phyloP scores from a whole-genome alignment of 2,329 filamentous ascomycete genomes.

The Aureobasidium zeae region DNA sequence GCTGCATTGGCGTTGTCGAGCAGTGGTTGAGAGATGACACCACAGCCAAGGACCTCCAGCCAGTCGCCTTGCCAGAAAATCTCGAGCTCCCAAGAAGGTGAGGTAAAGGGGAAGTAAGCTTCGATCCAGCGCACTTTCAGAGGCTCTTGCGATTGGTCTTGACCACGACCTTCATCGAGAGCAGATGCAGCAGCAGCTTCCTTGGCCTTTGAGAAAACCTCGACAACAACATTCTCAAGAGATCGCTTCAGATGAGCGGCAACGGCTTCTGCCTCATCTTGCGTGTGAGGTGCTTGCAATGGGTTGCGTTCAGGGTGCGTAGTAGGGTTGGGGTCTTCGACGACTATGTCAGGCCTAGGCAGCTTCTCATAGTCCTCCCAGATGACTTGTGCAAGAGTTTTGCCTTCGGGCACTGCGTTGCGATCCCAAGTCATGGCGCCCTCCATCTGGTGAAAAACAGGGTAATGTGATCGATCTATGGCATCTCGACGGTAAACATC shows the following conservation, averaged over 20 bases:
- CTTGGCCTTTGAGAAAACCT: slow-evolving; percentile 74
- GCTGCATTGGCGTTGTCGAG: slow-evolving; percentile 68
- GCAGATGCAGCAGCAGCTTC: slow-evolving; percentile 47
- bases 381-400: slow-evolving; percentile 55
- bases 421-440: slow-evolving; percentile 85
- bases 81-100: slow-evolving; percentile 90
- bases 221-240: slow-evolving; percentile 79
- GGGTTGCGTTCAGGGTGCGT: slow-evolving; percentile 74
- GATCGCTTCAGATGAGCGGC: slow-evolving; percentile 79
- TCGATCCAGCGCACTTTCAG: slow-evolving; percentile 88
- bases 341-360: slow-evolving; percentile 62
- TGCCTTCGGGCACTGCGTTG: slow-evolving; percentile 40
- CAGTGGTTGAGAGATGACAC: slow-evolving; percentile 75
- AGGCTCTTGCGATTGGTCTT: slow-evolving; percentile 45
- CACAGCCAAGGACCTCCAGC: slow-evolving; percentile 92
- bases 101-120: slow-evolving; percentile 95
- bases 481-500: slow-evolving; percentile 95
- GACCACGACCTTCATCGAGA: slow-evolving; percentile 30
- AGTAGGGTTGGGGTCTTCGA: slow-evolving; percentile 75
- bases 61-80: slow-evolving; percentile 91
- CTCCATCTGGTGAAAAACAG: slow-evolving; percentile 98
- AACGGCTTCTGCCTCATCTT: slow-evolving; percentile 72
- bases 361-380: slow-evolving; percentile 61
- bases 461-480: slow-evolving; percentile 90
- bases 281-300: slow-evolving; percentile 61